Evolutionary conservation across 192 early-diverging fungal species (phyloP).

Genomic region (Backusella psychrophila): DNA sequence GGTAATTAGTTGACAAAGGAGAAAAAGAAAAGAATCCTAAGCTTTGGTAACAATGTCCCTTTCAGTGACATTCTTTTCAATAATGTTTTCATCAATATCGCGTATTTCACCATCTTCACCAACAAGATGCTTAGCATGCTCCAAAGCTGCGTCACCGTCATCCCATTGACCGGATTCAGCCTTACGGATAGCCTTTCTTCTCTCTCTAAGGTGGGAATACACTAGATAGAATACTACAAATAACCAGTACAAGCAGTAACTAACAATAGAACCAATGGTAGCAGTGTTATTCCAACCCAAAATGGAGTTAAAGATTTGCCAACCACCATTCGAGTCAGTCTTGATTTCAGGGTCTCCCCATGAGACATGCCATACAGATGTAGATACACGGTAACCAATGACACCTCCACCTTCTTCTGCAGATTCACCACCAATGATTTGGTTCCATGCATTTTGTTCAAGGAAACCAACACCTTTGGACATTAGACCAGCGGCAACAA

Average conservation of each 20-base stretch:
- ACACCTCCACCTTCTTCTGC: conserved; percentile 41
- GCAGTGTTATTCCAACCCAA: conserved; percentile 76
- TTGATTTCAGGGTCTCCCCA: conserved; percentile 49
- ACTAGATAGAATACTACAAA: conserved; percentile 48
- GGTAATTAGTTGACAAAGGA: not conserved
- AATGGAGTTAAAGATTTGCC: conserved; percentile 70
- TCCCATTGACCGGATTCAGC: conserved; percentile 13
- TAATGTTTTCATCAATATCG: not conserved
- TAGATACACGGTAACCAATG: conserved; percentile 31
- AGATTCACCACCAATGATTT: conserved; percentile 62
- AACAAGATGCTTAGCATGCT: conserved; percentile 20
- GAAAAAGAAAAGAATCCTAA: not conserved
- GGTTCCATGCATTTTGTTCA: conserved; percentile 65
- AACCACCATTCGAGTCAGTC: conserved; percentile 51
- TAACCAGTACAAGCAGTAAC: conserved; percentile 84
- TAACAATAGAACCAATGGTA: conserved; percentile 68
- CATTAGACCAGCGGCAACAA: conserved; percentile 84
- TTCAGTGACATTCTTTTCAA: not conserved
- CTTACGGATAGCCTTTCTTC: conserved; percentile 9
- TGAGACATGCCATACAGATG: conserved; percentile 32
- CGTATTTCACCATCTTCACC: conserved; percentile 16
- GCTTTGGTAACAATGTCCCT: not conserved
- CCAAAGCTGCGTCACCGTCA: conserved; percentile 22
- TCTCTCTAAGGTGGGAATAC: conserved; percentile 40
- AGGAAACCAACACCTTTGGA: conserved; percentile 64